Conservation (phyloP, 2,329 filamentous ascomycete genomes). For the Monosporascus sp. region DNA sequence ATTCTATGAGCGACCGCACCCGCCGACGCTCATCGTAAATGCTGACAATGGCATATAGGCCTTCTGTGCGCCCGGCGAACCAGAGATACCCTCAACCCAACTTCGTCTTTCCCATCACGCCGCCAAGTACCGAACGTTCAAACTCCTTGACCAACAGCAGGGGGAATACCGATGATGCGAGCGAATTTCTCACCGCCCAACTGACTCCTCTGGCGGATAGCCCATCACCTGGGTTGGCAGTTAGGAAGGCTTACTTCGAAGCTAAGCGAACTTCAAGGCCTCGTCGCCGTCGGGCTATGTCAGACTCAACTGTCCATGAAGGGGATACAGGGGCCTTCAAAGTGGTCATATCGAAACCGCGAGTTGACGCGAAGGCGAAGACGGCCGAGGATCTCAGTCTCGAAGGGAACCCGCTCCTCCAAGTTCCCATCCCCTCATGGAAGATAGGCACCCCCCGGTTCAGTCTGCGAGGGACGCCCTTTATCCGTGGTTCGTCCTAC, state of each 20-base stretch:
- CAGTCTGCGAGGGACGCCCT: slow-evolving; percentile 67
- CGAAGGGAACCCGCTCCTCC: slow-evolving; percentile 49
- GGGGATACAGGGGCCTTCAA: slow-evolving; percentile 66
- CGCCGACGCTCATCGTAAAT: neutral
- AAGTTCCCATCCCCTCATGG: slow-evolving; percentile 78
- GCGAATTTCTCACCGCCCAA: slow-evolving; percentile 29
- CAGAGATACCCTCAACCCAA: slow-evolving; percentile 57
- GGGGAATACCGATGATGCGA: slow-evolving; percentile 24
- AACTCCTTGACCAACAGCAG: slow-evolving; percentile 36
- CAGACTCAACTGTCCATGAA: slow-evolving; percentile 68
- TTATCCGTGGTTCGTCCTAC: slow-evolving; percentile 77
- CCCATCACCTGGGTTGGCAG: slow-evolving; percentile 24
- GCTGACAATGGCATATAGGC: slow-evolving; percentile 36
- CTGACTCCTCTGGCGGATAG: slow-evolving; percentile 34
- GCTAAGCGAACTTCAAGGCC: slow-evolving; percentile 17
- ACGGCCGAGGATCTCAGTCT: slow-evolving; percentile 53
- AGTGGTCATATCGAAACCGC: slow-evolving; percentile 71
- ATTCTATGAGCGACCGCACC: too few species aligned
- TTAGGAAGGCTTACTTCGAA: slow-evolving; percentile 29
- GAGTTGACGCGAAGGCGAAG: slow-evolving; percentile 53
- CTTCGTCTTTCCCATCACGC: slow-evolving; percentile 56
- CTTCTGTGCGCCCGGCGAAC: slow-evolving; percentile 55
- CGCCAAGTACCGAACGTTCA: slow-evolving; percentile 53
- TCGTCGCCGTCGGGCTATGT: slow-evolving; percentile 59
- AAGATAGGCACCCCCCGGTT: slow-evolving; percentile 78